Base-by-base conservation (phyloP, 768 basidiomycete species). In the Royoungia palumana region DNA sequence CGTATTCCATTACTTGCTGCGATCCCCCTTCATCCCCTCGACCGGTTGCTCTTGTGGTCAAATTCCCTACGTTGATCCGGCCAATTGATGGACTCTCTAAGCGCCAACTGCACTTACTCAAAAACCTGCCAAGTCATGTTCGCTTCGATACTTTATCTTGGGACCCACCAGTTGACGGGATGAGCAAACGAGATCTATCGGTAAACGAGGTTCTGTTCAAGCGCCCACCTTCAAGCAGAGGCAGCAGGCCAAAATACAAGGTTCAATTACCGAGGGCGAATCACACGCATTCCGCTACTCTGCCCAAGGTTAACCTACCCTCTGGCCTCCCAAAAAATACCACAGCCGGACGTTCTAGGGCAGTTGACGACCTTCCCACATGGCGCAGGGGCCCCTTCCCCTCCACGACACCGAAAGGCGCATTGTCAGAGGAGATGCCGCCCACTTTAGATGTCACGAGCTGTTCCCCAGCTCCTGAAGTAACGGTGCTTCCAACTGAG, bases 141-240 rank as follows among this genome's bases (percentile, higher is more conserved):
- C 79, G 83, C 36, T 75, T 79, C 69, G 88, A 90, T 45, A 76
- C 83, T 22, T 70, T 86, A 24, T 83, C 85, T 3, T 87, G 84
- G 68, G 78, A 81, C 27, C 87, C 89, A 44, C 84, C 85, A 16
- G 74, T 85, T 13, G 77, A 79, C 47, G 82, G 79, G 41, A 84
- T 84, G 80, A 78, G 56, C 44, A 76, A 69, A 36, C 72, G 77
- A 40, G 83, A 85, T 48, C 72, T 85, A 39, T 80, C 80, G 17
- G 48, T 88, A 35, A 84, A 87, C 55, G 81, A 85, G 24, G 62
- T 83, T 34, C 66, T 91, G 30, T 87, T 89, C 66, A 74, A 66
- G 49, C 77, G 70, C 52, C 71, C 74, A 14, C 55, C 53, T 19
- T 44, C 57, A 12, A 47, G 45, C 35, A 74, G 64, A 49, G 70